Evolutionary conservation across 345 rosid species (phyloP).

Genomic region (Lepidium africanum): DNA sequence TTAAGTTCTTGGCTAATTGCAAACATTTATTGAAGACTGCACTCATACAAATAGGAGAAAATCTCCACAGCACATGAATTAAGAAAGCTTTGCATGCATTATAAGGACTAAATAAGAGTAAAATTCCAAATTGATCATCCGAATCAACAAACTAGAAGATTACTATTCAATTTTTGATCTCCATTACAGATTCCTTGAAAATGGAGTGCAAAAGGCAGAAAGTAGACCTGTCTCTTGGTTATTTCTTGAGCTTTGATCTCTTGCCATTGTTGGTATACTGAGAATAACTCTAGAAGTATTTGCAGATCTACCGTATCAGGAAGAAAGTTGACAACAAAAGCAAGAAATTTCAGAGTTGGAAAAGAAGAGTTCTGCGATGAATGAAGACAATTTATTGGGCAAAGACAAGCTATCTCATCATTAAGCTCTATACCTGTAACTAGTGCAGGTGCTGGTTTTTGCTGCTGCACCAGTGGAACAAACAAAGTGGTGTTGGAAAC

Average conservation of each 20-base stretch:
- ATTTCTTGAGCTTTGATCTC: conserved; percentile 52
- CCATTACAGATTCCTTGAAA: too few relatives aligned
- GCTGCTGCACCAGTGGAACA: too few relatives aligned
- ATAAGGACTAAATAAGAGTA: not conserved
- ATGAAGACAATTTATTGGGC: not conserved
- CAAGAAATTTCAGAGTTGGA: not conserved
- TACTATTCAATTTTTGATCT: too few relatives aligned
- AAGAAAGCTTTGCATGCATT: not conserved
- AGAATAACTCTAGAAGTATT: conserved; percentile 75
- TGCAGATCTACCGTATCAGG: conserved; percentile 68
- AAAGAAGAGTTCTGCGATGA: not conserved
- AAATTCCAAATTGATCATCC: too few relatives aligned
- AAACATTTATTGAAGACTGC: not conserved
- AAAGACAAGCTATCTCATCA: not conserved
- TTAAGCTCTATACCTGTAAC: too few relatives aligned
- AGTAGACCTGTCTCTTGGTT: conserved; percentile 59
- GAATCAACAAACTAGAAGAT: too few relatives aligned
- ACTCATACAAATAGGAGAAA: not conserved
- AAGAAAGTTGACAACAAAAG: not conserved
- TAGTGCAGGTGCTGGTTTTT: too few relatives aligned
- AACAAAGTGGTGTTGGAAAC: too few relatives aligned
- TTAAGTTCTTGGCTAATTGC: not conserved
- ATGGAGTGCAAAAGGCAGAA: not conserved
- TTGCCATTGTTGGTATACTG: conserved; percentile 76
- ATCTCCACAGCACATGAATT: not conserved